Conservation (phyloP, 1,139 yeast species). For the Yamadazyma atmosphaerica region DNA sequence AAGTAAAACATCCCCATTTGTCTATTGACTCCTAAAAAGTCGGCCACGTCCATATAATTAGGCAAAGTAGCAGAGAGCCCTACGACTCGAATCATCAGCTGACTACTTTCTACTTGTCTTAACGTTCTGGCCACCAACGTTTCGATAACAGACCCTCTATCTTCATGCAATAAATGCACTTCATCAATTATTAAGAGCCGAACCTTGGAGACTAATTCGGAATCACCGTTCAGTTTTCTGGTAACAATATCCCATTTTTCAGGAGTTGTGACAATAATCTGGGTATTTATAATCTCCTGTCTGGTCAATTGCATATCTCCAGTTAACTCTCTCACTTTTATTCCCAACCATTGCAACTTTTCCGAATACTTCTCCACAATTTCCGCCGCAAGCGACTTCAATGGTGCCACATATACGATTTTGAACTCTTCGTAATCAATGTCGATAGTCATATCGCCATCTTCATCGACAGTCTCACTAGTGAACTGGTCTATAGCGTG, state of each 20-base stretch:
- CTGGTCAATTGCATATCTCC: conserved; percentile 85
- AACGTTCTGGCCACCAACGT: conserved; percentile 93
- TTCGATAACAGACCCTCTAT: conserved; percentile 96
- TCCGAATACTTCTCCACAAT: conserved; percentile 86
- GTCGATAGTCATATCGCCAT: conserved; percentile 53
- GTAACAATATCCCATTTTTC: conserved; percentile 99
- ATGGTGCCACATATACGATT: conserved; percentile 88
- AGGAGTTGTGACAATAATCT: conserved; percentile 87
- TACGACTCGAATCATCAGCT: conserved; percentile 91
- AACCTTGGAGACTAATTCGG: conserved; percentile 82
- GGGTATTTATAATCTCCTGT: conserved; percentile 76
- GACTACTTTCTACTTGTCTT: conserved; percentile 91
- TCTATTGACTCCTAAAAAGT: conserved; percentile 87
- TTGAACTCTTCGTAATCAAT: conserved; percentile 73
- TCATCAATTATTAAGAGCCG: conserved; percentile 89
- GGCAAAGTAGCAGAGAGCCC: conserved; percentile 97
- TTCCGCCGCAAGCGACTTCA: conserved; percentile 96
- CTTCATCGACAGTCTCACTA: conserved; percentile 47
- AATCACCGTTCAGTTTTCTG: conserved; percentile 82
- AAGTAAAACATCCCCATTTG: conserved; percentile 91
- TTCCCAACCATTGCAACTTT: conserved; percentile 80
- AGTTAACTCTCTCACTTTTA: conserved; percentile 82
- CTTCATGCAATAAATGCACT: conserved; percentile 95
- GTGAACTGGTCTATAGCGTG: conserved; percentile 63
- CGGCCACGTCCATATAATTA: conserved; percentile 92